These are phyloP conservation scores for Fusarium sp. DNA, from an alignment of 2,329 filamentous ascomycete species.

Conservation along the genomic window DNA sequence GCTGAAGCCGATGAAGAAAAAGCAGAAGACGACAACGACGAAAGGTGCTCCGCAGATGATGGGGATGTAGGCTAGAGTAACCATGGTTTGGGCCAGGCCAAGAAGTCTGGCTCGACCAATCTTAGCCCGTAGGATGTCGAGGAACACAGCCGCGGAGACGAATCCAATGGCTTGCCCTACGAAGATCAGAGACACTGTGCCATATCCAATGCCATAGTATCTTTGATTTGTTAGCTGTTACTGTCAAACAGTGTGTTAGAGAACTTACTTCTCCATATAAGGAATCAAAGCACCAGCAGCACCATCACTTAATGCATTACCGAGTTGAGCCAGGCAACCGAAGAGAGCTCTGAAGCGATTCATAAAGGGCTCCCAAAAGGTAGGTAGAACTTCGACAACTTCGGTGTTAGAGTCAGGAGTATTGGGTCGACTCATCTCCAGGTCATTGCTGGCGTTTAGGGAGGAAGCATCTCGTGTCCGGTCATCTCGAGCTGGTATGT, in stretches of 20 bases:
- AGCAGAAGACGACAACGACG: conserved; percentile 72
- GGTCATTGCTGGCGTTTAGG: conserved; percentile 41
- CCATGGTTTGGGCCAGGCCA: conserved; percentile 66
- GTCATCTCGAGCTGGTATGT: conserved; percentile 27
- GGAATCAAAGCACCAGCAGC: conserved; percentile 83
- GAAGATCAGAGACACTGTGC: conserved; percentile 84
- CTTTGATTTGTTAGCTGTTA: conserved; percentile 47
- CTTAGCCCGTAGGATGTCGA: conserved; percentile 71
- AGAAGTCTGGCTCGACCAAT: conserved; percentile 75
- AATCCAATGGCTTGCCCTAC: conserved; percentile 82
- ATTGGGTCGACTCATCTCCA: conserved; percentile 66
- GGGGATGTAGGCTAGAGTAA: conserved; percentile 72
- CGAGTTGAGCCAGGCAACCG: conserved; percentile 73
- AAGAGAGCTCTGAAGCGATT: conserved; percentile 77
- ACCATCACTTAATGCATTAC: conserved; percentile 79
- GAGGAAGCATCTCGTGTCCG: conserved; percentile 19
- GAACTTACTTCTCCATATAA: conserved; percentile 74
- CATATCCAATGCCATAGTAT: conserved; percentile 80
- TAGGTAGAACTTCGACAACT: conserved; percentile 63
- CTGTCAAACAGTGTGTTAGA: neutral
- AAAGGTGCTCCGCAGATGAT: conserved; percentile 78
- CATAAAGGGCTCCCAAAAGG: conserved; percentile 70
- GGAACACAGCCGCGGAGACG: conserved; percentile 75
- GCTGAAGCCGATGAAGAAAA: conserved; percentile 74
- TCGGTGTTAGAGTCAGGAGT: conserved; percentile 55